Evolutionary conservation across 2,329 filamentous ascomycete genomes (phyloP).

Genomic region (Amesomyces nigricolor): DNA sequence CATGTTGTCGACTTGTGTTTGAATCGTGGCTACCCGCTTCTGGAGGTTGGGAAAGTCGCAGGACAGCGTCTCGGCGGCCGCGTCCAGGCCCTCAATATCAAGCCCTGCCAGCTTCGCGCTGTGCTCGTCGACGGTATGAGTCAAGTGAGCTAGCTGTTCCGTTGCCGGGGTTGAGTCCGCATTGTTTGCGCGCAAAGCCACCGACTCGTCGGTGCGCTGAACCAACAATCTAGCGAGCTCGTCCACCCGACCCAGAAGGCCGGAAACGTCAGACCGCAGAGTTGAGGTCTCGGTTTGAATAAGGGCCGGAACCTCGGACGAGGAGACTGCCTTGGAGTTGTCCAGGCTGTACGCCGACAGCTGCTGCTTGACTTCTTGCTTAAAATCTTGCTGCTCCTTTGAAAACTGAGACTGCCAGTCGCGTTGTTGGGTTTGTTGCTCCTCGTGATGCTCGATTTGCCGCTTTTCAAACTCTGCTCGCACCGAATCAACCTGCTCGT

Average conservation of each 20-base stretch:
- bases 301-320: neutral
- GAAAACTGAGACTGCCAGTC: neutral
- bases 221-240: neutral
- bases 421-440: neutral
- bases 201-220: conserved; percentile 2
- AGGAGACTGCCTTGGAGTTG: neutral
- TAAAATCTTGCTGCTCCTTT: conserved; percentile 2
- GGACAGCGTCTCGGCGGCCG: conserved; percentile 9
- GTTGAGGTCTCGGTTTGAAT: neutral
- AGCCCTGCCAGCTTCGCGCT: conserved; percentile 13
- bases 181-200: neutral
- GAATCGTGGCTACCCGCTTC: conserved; percentile 3
- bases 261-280: conserved; percentile 2
- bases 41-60: conserved; percentile 14
- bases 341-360: neutral
- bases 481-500: neutral
- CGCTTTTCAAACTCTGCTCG: conserved; percentile 5
- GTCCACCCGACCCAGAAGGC: conserved; percentile 3
- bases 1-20: conserved; percentile 6
- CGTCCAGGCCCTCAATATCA: conserved; percentile 13
- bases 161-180: neutral
- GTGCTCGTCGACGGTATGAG: conserved; percentile 8
- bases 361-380: neutral
- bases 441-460: neutral
- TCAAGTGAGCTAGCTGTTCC: neutral